phyloP scores from a whole-genome alignment of 306 rosid genomes.

The Fagus sylvatica region DNA sequence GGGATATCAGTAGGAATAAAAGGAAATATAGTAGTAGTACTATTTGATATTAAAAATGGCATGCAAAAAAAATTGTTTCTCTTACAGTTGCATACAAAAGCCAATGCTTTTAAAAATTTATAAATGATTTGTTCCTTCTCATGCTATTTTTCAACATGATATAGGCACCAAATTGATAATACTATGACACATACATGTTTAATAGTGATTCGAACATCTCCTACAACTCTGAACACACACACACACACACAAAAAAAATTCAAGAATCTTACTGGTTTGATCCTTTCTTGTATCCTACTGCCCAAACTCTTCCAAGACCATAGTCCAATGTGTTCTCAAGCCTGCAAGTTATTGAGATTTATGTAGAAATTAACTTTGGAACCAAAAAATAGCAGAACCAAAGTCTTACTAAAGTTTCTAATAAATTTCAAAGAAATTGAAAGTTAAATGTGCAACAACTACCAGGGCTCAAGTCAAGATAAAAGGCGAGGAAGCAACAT shows the following conservation, averaged over 20 bases:
- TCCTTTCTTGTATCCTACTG: slow-evolving; percentile 34
- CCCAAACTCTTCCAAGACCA: slow-evolving; percentile 45
- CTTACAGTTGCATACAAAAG: background rate
- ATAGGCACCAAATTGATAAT: background rate
- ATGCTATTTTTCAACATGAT: background rate
- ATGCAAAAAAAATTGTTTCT: too few species aligned
- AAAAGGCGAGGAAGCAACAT: too few species aligned
- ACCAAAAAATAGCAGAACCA: background rate
- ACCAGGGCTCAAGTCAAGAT: background rate
- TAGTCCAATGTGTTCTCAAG: slow-evolving; percentile 29
- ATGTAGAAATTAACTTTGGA: background rate
- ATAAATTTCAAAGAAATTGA: too few species aligned
- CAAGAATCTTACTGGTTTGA: slow-evolving; percentile 31
- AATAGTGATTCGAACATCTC: background rate
- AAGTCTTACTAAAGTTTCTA: background rate
- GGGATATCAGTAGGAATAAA: background rate
- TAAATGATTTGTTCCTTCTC: background rate
- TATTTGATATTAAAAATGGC: background rate
- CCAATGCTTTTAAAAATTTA: background rate
- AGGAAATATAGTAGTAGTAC: background rate
- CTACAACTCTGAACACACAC: background rate
- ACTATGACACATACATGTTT: background rate
- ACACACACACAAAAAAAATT: background rate
- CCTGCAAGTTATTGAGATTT: slow-evolving; percentile 19
- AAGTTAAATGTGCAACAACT: too few species aligned